Evolutionary conservation across 768 basidiomycete genomes (phyloP).

Genomic region (Trametes cubensis): DNA sequence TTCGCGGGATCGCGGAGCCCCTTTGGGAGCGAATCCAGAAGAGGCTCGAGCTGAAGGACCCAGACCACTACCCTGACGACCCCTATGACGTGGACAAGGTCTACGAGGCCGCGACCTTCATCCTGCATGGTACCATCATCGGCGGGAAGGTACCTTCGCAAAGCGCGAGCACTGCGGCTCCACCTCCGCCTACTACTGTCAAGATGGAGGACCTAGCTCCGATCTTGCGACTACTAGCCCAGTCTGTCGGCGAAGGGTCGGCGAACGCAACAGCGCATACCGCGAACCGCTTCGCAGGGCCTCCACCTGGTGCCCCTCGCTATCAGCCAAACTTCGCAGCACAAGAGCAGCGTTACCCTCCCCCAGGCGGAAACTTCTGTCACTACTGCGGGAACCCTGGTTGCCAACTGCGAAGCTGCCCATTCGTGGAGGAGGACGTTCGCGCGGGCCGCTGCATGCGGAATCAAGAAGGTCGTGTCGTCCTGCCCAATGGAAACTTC

Average conservation of each 20-base stretch:
- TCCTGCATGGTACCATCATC: conserved; percentile 16
- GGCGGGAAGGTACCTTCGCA: not conserved
- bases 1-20: conserved; percentile 19
- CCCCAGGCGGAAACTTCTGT: conserved; percentile 1
- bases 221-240: not conserved
- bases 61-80: conserved; percentile 33
- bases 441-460: conserved; percentile 24
- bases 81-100: conserved; percentile 29
- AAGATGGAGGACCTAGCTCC: conserved; percentile 8
- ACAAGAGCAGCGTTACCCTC: too few species aligned
- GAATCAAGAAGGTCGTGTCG: conserved; percentile 30
- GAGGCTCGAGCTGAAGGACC: conserved; percentile 30
- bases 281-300: not conserved
- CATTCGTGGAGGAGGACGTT: conserved; percentile 14
- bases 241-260: not conserved
- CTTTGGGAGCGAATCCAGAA: conserved; percentile 3
- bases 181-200: not conserved
- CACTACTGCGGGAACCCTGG: conserved; percentile 29
- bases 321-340: not conserved
- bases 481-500: conserved; percentile 30
- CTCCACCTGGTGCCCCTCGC: not conserved
- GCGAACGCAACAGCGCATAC: not conserved
- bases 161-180: not conserved
- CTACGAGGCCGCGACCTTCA: conserved; percentile 27
- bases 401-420: conserved; percentile 31